Evolutionary conservation across 163 green algal genomes (phyloP).

Genomic region (Chloromonas sp.): DNA sequence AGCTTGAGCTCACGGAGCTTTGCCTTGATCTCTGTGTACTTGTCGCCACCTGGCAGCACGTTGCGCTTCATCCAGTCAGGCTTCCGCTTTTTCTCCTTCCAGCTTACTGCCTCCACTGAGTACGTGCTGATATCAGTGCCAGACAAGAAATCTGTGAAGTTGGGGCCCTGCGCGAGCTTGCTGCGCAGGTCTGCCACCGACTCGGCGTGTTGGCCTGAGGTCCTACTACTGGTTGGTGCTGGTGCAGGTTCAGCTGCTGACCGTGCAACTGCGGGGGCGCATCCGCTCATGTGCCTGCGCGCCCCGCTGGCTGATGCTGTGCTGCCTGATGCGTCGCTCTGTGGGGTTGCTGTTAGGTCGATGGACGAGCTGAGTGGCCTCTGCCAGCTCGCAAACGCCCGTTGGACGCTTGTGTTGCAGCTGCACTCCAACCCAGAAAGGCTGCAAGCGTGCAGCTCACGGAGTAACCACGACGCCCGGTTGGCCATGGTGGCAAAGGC

Average conservation of each 20-base stretch:
- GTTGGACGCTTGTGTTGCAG: too few species aligned
- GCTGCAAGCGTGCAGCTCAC: too few species aligned
- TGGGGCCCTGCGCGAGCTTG: constrained; percentile 11
- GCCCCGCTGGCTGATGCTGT: too few species aligned
- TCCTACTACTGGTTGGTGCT: not conserved
- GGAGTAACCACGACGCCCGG: too few species aligned
- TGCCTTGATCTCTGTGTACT: constrained; percentile 86
- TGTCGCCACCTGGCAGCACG: constrained; percentile 79
- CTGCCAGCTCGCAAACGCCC: too few species aligned
- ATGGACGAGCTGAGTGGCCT: too few species aligned
- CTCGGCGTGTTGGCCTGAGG: not conserved
- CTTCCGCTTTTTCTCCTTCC: constrained; percentile 71
- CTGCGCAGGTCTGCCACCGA: not conserved
- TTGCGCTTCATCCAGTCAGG: constrained; percentile 94
- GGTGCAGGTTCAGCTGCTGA: not conserved
- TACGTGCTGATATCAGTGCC: constrained; percentile 33
- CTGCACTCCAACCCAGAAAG: too few species aligned
- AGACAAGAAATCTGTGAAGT: constrained; percentile 37
- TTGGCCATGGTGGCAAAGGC: too few species aligned
- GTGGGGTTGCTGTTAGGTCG: too few species aligned
- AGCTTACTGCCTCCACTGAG: constrained; percentile 31
- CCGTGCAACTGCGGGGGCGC: not conserved
- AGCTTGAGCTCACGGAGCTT: constrained; percentile 96
- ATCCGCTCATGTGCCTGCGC: not conserved
- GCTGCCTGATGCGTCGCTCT: too few species aligned